Evolutionary conservation across 2,329 filamentous ascomycete genomes (phyloP), one percentile per base, ranked within the genome.

Genomic region (Pyricularia sp.): DNA sequence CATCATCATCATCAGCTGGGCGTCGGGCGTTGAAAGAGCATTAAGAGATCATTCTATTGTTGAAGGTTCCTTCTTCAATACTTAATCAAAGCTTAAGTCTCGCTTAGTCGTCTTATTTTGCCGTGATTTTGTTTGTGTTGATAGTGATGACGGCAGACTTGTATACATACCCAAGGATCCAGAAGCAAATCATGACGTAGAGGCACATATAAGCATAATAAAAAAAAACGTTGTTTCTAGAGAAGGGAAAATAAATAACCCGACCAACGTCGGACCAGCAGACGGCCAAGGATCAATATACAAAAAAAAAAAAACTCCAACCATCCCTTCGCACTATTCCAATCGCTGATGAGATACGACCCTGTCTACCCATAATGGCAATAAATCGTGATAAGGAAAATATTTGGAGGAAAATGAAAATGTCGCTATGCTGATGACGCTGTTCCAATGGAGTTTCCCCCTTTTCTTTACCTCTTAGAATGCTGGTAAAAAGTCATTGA

Each of bases 391-490:
- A 49, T n/a, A 9, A 49, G 6, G 13, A 49, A n/a, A 44, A 19
- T 49, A 4, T 8, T 49, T 19, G 4, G 40, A n/a, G 7, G 7
- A 49, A 49, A 49, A 49, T n/a, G 19, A 49, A 49, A 49, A 49
- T n/a, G 19, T 4, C 40, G 40, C 40, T 49, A 49, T 49, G n/a
- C 16, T n/a, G n/a, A 49, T 49, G 40, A n/a, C 40, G 40, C 40
- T 49, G 40, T 49, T 49, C 40, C 40, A 49, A 49, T 49, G 40
- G 40, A 49, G 40, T n/a, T 28, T 28, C 31, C 28, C 33, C 28
- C 22, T 66, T 66, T 65, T 65, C 35, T 66, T 64, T 67, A 44
- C 64, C 65, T 66, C 66, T 65, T 65, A 62, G 64, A 28, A 10
- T 24, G n/a, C 53, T 28, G 22, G 24, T 55, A 12, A 55, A 57